Evolutionary conservation across 768 basidiomycete genomes (phyloP), one percentile per base, ranked within the genome.

Genomic region (Amanita polypyramis): DNA sequence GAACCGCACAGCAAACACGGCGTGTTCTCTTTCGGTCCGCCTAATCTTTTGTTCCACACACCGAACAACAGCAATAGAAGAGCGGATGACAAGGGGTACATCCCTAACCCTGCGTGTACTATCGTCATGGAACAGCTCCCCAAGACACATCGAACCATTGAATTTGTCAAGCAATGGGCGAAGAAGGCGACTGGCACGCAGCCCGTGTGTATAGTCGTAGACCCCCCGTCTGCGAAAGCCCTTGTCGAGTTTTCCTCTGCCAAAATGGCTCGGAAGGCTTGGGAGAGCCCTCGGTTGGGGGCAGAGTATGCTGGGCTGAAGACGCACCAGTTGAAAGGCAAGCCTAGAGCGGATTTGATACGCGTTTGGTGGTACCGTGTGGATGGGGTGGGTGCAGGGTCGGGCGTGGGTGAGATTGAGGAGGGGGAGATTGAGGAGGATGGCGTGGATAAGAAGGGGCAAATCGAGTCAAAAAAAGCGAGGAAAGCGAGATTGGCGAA

Each of bases 121-220:
- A 60, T 81, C 23, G 74, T 81, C 20, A 70, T 81, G 61, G 76
- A 79, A 52, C 70, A 72, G 45, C 60, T 81, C 4, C 78, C 77
- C 1, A 76, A 74, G 51, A 56, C 65, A 3, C 65, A 69, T 53
- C 72, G 76, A 38, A 68, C 62, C 4, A 54, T 53, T 3, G 64
- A 66, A 19, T 77, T 67, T 54, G 60, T 74, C 29, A 63, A 63
- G 34, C 56, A 52, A 15, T 79, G 78, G 75, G 63, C 65, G 47
- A 65, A 63, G 47, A 54, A 55, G 36, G 70, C 66, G 4, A 69
- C 65, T 41, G 64, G 60, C 0, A 56, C 62, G 14, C 51, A 57
- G 19, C 72, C 75, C 6, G 60, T 68, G 19, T 66, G 69, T 36
- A 47, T 71, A 12, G 65, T 70, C 23, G 60, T 79, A 34, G 72